These are phyloP conservation scores for Crucihimalaya himalaica DNA, from an alignment of 345 rosid species.

Conservation along the genomic window DNA sequence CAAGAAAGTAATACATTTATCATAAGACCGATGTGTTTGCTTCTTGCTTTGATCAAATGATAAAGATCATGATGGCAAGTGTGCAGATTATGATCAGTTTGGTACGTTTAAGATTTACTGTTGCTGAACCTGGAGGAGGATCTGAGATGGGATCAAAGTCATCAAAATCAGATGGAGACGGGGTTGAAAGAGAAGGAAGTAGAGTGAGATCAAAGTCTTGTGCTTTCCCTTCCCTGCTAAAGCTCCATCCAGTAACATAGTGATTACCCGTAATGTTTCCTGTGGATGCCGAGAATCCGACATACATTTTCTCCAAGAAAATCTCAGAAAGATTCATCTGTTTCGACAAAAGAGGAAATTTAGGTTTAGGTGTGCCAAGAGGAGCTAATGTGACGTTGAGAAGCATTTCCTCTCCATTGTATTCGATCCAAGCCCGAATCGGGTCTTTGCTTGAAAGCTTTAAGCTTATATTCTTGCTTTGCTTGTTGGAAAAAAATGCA, in stretches of 20 bases:
- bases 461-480: slow-evolving; percentile 37
- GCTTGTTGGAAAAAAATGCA: slow-evolving; percentile 39
- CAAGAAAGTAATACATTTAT: slow-evolving; percentile 13
- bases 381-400: slow-evolving; percentile 58
- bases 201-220: slow-evolving; percentile 42
- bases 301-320: slow-evolving; percentile 47
- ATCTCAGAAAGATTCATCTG: slow-evolving; percentile 45
- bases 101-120: neutral
- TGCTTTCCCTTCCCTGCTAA: slow-evolving; percentile 50
- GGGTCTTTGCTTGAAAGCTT: slow-evolving; percentile 43
- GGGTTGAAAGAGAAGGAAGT: slow-evolving; percentile 53
- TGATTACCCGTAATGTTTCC: slow-evolving; percentile 46
- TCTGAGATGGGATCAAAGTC: slow-evolving; percentile 17
- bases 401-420: slow-evolving; percentile 42
- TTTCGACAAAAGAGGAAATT: slow-evolving; percentile 52
- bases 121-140: slow-evolving; percentile 23
- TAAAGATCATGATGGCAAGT: slow-evolving; percentile 5
- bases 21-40: slow-evolving; percentile 8
- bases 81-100: slow-evolving; percentile 17
- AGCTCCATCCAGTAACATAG: slow-evolving; percentile 66
- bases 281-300: slow-evolving; percentile 68
- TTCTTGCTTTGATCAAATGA: slow-evolving; percentile 17
- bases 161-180: slow-evolving; percentile 20
- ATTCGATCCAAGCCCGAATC: slow-evolving; percentile 66
- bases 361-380: slow-evolving; percentile 40